Percentiles rank a stretch among this genome's conserved stretches.
These are phyloP conservation scores for Lasiosphaeria miniovina DNA, from an alignment of 495 filamentous ascomycete species.

Conservation along the genomic window DNA sequence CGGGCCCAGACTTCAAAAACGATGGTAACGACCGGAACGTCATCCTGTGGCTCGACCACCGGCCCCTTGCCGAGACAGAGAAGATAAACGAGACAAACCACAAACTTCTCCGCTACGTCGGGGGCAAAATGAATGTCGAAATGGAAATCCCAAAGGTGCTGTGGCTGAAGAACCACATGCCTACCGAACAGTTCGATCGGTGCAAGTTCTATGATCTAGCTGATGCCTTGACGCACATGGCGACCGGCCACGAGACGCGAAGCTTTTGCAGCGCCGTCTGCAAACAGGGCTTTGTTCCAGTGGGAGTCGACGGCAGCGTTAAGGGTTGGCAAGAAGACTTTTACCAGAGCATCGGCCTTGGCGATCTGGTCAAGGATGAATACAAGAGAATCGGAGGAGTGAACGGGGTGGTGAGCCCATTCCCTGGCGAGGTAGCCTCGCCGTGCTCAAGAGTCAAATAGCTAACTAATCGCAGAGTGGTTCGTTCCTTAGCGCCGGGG, in stretches of 20 bases:
- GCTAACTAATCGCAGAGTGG: slow-evolving; percentile 65
- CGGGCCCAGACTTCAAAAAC: slow-evolving; percentile 77
- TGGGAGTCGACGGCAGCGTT: slow-evolving; percentile 93
- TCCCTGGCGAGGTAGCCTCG: background rate
- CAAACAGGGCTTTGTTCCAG: slow-evolving; percentile 92
- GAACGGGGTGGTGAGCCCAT: slow-evolving; percentile 79
- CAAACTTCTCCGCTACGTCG: slow-evolving; percentile 91
- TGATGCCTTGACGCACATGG: slow-evolving; percentile 92
- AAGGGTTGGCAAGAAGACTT: slow-evolving; percentile 99
- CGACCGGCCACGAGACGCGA: slow-evolving; percentile 87
- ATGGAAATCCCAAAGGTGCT: slow-evolving; percentile 99
- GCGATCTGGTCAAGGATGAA: slow-evolving; percentile 76
- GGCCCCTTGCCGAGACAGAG: slow-evolving; percentile 81
- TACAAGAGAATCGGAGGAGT: slow-evolving; percentile 93
- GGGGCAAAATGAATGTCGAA: slow-evolving; percentile 95
- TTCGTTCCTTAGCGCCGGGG: slow-evolving; percentile 82
- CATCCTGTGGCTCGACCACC: slow-evolving; percentile 89
- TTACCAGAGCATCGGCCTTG: slow-evolving; percentile 74
- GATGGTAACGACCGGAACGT: slow-evolving; percentile 80
- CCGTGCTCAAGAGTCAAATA: slow-evolving; percentile 11
- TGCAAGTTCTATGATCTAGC: slow-evolving; percentile 96
- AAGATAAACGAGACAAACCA: slow-evolving; percentile 91
- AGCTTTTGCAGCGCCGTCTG: slow-evolving; percentile 93
- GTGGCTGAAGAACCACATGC: slow-evolving; percentile 98
- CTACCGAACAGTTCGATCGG: slow-evolving; percentile 78